phyloP scores from a whole-genome alignment of 352 stramenopile genomes.

The Phytophthora pistaciae region DNA sequence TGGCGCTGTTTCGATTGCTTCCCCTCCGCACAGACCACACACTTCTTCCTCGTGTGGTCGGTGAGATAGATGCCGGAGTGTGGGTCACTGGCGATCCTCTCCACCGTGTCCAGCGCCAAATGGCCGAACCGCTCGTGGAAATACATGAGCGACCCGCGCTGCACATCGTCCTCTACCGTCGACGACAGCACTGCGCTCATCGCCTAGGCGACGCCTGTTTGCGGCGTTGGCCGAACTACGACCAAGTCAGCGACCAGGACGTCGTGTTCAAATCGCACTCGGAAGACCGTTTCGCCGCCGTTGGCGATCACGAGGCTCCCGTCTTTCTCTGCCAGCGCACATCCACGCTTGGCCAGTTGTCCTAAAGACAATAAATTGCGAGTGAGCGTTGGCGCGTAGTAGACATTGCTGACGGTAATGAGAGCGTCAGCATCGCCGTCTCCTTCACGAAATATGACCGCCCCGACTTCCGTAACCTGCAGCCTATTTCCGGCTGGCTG shows the following conservation, averaged over 20 bases:
- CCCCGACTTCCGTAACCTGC: background rate
- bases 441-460: background rate
- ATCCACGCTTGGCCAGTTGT: background rate
- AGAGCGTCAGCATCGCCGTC: background rate
- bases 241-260: background rate
- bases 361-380: conserved; percentile 4
- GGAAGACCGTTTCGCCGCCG: background rate
- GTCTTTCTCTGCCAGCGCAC: background rate
- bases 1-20: background rate
- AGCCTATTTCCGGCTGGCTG: background rate
- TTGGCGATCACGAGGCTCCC: background rate
- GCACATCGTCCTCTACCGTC: background rate
- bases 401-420: conserved; percentile 6
- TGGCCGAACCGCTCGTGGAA: background rate
- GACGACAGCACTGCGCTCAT: background rate
- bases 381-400: background rate
- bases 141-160: background rate
- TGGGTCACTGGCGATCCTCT: background rate
- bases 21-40: background rate
- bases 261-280: background rate
- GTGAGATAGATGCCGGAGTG: background rate
- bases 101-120: background rate
- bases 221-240: background rate
- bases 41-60: background rate
- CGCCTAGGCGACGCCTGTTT: background rate